A percentile compares a stretch with the other conserved stretches of the same genome.
Conservation (phyloP, 1,139 yeast genomes). For the Yamadazyma sp. region DNA sequence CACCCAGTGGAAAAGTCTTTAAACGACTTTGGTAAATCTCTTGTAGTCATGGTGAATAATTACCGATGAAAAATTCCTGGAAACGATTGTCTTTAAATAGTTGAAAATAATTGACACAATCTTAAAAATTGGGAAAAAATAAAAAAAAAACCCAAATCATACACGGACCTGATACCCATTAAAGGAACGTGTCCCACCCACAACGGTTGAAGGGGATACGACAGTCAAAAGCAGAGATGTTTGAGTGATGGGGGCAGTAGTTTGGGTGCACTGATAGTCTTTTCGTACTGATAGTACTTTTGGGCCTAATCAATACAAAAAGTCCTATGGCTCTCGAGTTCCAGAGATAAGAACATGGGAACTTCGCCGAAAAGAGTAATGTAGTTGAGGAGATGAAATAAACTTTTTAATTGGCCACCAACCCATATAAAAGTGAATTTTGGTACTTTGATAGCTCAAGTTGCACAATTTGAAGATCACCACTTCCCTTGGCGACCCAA, state of each 20-base stretch:
- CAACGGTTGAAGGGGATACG: too few species aligned
- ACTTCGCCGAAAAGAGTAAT: background rate
- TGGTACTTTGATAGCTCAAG: too few species aligned
- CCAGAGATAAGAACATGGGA: background rate
- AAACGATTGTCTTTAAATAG: background rate
- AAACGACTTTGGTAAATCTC: conserved; percentile 52
- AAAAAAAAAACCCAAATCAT: background rate
- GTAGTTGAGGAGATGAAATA: background rate
- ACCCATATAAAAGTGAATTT: too few species aligned
- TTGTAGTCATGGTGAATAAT: conserved; percentile 38
- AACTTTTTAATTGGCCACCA: too few species aligned
- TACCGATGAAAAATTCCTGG: background rate
- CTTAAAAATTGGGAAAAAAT: background rate
- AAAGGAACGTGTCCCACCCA: too few species aligned
- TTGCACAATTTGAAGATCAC: too few species aligned
- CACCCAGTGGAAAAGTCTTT: conserved; percentile 39
- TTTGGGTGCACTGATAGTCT: too few species aligned
- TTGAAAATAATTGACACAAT: background rate
- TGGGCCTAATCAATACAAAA: too few species aligned
- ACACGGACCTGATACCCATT: background rate
- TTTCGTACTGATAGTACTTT: too few species aligned
- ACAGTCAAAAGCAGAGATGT: too few species aligned
- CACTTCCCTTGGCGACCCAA: too few species aligned
- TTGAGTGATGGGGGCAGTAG: too few species aligned
- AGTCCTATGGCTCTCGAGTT: background rate